Evolutionary conservation across 768 basidiomycete genomes (phyloP).

Genomic region (Phanerochaete carnosa): DNA sequence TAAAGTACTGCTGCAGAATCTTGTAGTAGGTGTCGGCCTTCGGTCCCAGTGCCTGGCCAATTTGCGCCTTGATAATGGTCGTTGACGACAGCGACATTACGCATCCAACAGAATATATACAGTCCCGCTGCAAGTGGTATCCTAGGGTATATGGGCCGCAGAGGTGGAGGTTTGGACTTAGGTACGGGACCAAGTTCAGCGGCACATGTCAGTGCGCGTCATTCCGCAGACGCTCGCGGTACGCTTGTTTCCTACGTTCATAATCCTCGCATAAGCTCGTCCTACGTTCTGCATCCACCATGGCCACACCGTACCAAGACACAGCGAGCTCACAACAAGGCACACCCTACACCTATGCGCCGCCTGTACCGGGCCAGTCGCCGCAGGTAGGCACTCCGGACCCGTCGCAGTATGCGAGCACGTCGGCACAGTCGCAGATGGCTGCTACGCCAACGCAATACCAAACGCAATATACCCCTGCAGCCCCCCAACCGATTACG

Average conservation of each 20-base stretch:
- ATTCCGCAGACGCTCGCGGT: not conserved
- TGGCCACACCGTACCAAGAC: slow-evolving; percentile 14
- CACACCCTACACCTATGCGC: slow-evolving; percentile 12
- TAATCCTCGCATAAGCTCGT: not conserved
- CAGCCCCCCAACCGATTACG: slow-evolving; percentile 12
- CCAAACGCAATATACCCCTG: not conserved
- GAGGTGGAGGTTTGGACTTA: too few relatives aligned
- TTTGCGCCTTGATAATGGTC: slow-evolving; percentile 65
- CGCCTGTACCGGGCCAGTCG: not conserved
- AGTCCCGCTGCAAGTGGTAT: not conserved
- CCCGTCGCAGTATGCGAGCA: slow-evolving; percentile 18
- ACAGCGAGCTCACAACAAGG: slow-evolving; percentile 5
- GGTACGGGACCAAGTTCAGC: not conserved
- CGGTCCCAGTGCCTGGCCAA: slow-evolving; percentile 56
- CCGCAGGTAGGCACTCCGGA: slow-evolving; percentile 14
- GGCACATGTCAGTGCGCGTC: not conserved
- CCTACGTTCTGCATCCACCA: not conserved
- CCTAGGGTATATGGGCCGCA: not conserved
- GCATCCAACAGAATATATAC: not conserved
- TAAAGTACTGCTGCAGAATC: slow-evolving; percentile 62
- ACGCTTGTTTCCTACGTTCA: not conserved
- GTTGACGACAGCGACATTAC: slow-evolving; percentile 78
- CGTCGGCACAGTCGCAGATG: slow-evolving; percentile 16
- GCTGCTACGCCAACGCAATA: slow-evolving; percentile 6
- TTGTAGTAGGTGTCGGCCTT: slow-evolving; percentile 62